phyloP scores from a whole-genome alignment of 331 rosid genomes.

The Spiraea crenata region DNA sequence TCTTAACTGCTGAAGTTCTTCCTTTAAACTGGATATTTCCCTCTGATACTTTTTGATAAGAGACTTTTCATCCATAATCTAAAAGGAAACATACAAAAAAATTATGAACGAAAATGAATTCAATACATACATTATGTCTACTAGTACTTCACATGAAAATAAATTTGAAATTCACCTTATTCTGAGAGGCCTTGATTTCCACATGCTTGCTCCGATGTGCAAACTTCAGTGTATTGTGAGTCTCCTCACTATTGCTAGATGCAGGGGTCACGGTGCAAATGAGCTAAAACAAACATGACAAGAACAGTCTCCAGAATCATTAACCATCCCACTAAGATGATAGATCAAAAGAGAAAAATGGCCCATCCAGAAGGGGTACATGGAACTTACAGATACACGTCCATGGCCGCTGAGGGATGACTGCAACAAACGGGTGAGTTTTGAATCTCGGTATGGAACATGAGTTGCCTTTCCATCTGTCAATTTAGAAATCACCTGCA shows the following conservation, averaged over 20 bases:
- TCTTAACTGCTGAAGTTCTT: slow-evolving; percentile 52
- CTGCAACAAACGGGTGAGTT: slow-evolving; percentile 57
- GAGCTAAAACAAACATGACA: slow-evolving; percentile 30
- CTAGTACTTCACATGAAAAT: neutral
- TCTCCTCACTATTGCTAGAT: slow-evolving; percentile 55
- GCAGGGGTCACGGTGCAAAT: slow-evolving; percentile 56
- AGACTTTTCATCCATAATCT: slow-evolving; percentile 59
- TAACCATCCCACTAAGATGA: neutral
- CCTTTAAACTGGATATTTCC: slow-evolving; percentile 50
- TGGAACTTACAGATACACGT: slow-evolving; percentile 43
- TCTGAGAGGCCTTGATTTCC: slow-evolving; percentile 54
- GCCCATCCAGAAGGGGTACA: slow-evolving; percentile 3
- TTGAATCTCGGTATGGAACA: slow-evolving; percentile 53
- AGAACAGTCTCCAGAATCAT: slow-evolving; percentile 15
- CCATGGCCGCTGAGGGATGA: slow-evolving; percentile 58
- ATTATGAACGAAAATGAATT: neutral
- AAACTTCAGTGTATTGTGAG: slow-evolving; percentile 53
- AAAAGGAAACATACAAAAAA: slow-evolving; percentile 1
- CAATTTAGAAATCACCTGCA: slow-evolving; percentile 53
- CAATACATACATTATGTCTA: neutral
- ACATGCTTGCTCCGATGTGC: slow-evolving; percentile 55
- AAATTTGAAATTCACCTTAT: slow-evolving; percentile 34
- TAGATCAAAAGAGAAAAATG: slow-evolving; percentile 7
- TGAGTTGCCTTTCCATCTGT: slow-evolving; percentile 56
- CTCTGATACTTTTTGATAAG: slow-evolving; percentile 52